These are phyloP conservation scores for Dendryphion nanum DNA, from an alignment of 2,329 filamentous ascomycete species.

Conservation along the genomic window DNA sequence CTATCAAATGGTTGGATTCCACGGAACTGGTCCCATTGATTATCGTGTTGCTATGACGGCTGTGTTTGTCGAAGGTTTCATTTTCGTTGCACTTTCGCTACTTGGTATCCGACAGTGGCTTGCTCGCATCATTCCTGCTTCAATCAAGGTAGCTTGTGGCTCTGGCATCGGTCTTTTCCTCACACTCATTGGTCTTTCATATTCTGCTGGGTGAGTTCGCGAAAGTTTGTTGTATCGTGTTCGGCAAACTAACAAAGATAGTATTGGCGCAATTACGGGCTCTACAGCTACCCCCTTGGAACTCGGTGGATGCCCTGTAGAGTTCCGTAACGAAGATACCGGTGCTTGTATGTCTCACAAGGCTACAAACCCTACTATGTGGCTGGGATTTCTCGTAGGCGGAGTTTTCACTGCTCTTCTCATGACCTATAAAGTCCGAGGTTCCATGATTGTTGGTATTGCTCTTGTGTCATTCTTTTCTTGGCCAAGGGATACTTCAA, in stretches of 20 bases:
- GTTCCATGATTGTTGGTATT: conserved; percentile 80
- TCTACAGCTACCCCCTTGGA: conserved; percentile 63
- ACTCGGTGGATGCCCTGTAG: conserved; percentile 69
- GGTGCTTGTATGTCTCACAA: conserved; percentile 67
- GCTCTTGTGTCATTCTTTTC: conserved; percentile 81
- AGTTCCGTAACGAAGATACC: conserved; percentile 48
- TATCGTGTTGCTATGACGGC: conserved; percentile 78
- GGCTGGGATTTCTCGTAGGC: conserved; percentile 84
- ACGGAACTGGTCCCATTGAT: conserved; percentile 70
- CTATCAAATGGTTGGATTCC: conserved; percentile 74
- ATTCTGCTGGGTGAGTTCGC: conserved; percentile 75
- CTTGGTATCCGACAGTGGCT: conserved; percentile 86
- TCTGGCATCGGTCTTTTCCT: conserved; percentile 85
- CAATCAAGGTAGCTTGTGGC: conserved; percentile 81
- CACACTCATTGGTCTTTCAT: conserved; percentile 71
- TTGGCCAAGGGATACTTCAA: conserved; percentile 73
- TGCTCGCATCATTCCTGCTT: conserved; percentile 74
- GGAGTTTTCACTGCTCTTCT: conserved; percentile 76
- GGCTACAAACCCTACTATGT: conserved; percentile 81
- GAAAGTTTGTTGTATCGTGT: too few relatives aligned
- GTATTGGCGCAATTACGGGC: conserved; percentile 76
- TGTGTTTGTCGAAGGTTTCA: conserved; percentile 83
- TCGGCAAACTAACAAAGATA: conserved; percentile 80
- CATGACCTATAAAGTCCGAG: conserved; percentile 83
- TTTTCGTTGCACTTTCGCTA: conserved; percentile 77